Conservation (phyloP, 2,329 filamentous ascomycete genomes). For the Emmonsiellopsis sp. region DNA sequence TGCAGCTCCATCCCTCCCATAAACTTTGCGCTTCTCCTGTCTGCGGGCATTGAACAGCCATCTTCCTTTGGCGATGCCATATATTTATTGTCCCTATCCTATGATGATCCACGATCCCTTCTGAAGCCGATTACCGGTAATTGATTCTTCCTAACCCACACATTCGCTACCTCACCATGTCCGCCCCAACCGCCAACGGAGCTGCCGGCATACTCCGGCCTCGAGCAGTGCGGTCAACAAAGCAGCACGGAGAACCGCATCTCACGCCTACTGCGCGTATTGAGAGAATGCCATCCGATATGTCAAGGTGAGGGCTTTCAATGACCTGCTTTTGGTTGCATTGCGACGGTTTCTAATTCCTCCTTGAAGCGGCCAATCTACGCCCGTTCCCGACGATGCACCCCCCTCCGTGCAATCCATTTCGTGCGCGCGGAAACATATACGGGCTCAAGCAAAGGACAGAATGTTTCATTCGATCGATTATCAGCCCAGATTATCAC, state of each 20-base stretch:
- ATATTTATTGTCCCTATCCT: background rate
- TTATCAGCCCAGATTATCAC: conserved; percentile 81
- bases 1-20: background rate
- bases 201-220: conserved; percentile 7
- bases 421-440: conserved; percentile 73
- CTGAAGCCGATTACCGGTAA: background rate
- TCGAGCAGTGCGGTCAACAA: conserved; percentile 5
- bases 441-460: conserved; percentile 68
- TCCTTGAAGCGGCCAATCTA: conserved; percentile 61
- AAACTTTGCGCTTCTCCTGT: background rate
- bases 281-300: conserved; percentile 13
- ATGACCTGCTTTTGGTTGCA: background rate
- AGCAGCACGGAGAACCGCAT: conserved; percentile 3
- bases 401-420: conserved; percentile 86
- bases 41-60: background rate
- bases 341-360: background rate
- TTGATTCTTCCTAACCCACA: background rate
- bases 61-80: background rate
- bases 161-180: conserved; percentile 17
- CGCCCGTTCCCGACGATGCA: conserved; percentile 77
- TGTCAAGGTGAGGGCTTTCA: conserved; percentile 21
- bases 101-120: background rate
- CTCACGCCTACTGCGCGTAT: background rate
- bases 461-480: conserved; percentile 90
- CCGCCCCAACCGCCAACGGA: conserved; percentile 19